phyloP scores from a whole-genome alignment of 352 stramenopile genomes.

The Globisporangium cylindrosporum region DNA sequence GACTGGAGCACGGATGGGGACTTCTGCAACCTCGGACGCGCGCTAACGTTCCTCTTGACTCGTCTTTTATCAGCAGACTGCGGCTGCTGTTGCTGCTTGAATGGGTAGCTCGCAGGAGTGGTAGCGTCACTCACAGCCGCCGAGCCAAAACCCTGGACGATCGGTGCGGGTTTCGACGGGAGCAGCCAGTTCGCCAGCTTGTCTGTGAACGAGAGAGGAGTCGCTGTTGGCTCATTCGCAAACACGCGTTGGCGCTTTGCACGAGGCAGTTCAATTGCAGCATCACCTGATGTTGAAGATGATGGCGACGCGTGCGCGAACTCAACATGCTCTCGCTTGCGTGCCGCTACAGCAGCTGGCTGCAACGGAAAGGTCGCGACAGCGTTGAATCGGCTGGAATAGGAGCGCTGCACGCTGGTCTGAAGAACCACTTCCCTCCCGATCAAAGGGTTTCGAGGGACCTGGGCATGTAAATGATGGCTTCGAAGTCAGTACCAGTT shows the following conservation, averaged over 20 bases:
- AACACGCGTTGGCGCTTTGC: conserved; percentile 44
- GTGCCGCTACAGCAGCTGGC: conserved; percentile 9
- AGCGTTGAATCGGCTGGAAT: conserved; percentile 36
- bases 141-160: background rate
- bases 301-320: conserved; percentile 20
- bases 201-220: conserved; percentile 43
- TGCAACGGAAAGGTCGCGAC: conserved; percentile 34
- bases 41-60: conserved; percentile 8
- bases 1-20: conserved; percentile 32
- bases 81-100: conserved; percentile 21
- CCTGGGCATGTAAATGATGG: background rate
- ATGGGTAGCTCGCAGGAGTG: conserved; percentile 25
- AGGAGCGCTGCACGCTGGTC: conserved; percentile 16
- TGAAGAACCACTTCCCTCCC: conserved; percentile 39
- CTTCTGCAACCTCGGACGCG: conserved; percentile 19
- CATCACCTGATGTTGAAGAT: conserved; percentile 19
- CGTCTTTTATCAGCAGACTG: conserved; percentile 3
- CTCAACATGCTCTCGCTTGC: conserved; percentile 36
- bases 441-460: conserved; percentile 31
- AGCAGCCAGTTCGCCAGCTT: conserved; percentile 62
- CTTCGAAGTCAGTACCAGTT: background rate
- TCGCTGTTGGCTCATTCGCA: conserved; percentile 28
- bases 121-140: background rate
- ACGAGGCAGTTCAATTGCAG: conserved; percentile 17
- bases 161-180: conserved; percentile 17